Evolutionary conservation across 345 rosid genomes (phyloP).

Genomic region (Toxicodendron radicans): DNA sequence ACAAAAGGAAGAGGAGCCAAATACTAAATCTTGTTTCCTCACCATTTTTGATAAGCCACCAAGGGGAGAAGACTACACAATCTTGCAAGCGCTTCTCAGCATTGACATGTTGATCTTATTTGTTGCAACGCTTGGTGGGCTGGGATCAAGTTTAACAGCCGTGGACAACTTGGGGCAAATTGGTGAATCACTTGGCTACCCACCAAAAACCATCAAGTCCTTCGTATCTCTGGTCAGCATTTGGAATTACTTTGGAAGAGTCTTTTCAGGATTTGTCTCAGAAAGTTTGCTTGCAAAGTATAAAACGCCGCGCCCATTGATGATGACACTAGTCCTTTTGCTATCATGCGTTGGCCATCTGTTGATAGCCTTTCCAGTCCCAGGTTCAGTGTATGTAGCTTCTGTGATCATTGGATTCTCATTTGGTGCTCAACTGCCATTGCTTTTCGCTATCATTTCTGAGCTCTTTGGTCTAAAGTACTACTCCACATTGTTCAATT

Average conservation of each 20-base stretch:
- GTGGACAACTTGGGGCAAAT: constrained; percentile 89
- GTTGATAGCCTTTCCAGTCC: constrained; percentile 66
- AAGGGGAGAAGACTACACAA: constrained; percentile 90
- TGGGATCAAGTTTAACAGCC: constrained; percentile 80
- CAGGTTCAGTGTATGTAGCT: constrained; percentile 69
- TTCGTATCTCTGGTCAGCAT: constrained; percentile 85
- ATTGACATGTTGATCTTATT: constrained; percentile 67
- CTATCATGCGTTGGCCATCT: constrained; percentile 61
- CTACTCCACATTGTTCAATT: constrained; percentile 88
- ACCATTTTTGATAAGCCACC: constrained; percentile 53
- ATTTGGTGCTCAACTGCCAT: constrained; percentile 74
- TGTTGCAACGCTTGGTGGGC: constrained; percentile 64
- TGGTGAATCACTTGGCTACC: constrained; percentile 86
- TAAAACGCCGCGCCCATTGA: constrained; percentile 67
- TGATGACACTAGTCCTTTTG: constrained; percentile 71
- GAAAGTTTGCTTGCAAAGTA: constrained; percentile 56
- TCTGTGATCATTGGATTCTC: constrained; percentile 77
- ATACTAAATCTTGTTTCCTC: constrained; percentile 45
- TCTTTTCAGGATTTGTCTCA: constrained; percentile 79
- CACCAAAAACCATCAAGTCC: constrained; percentile 49
- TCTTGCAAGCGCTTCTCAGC: constrained; percentile 76
- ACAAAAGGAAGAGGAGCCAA: constrained; percentile 17
- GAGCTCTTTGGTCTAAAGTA: constrained; percentile 90
- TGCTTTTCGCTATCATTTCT: constrained; percentile 74
- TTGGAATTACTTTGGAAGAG: constrained; percentile 89